Evolutionary conservation across 805 yeast genomes (phyloP).

Genomic region (Candida tammaniensis): DNA sequence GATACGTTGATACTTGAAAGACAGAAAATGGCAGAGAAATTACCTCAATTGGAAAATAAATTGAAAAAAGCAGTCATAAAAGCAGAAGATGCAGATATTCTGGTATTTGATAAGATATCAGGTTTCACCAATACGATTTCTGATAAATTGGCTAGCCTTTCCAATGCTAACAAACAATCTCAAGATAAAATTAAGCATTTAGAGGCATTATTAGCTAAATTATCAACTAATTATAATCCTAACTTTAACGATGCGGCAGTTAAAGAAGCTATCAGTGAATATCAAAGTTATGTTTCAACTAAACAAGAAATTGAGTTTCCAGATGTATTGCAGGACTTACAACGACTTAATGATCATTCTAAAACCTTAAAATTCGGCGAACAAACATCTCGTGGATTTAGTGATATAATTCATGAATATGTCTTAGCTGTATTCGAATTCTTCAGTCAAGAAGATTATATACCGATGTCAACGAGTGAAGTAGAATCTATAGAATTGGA

Average conservation of each 20-base stretch:
- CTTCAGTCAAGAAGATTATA: conserved; percentile 2
- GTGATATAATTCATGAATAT: conserved; percentile 25
- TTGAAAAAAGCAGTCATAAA: not conserved
- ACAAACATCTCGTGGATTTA: conserved; percentile 17
- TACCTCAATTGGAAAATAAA: conserved; percentile 2
- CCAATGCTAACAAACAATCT: conserved; percentile 3
- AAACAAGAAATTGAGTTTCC: conserved; percentile 14
- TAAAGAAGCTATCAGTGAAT: conserved; percentile 61
- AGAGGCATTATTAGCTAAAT: conserved; percentile 45
- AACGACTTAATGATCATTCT: conserved; percentile 7
- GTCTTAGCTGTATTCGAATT: conserved; percentile 10
- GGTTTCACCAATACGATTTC: conserved; percentile 2
- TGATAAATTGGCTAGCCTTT: not conserved
- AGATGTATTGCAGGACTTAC: conserved; percentile 3
- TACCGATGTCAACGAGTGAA: conserved; percentile 2
- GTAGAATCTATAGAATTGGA: conserved; percentile 1
- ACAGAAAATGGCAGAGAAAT: not conserved
- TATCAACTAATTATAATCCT: conserved; percentile 67
- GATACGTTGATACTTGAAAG: conserved; percentile 3
- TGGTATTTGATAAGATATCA: conserved; percentile 18
- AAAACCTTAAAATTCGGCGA: conserved; percentile 6
- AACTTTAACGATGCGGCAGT: conserved; percentile 88
- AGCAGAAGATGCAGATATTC: conserved; percentile 1
- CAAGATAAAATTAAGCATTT: conserved; percentile 29
- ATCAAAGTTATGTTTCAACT: conserved; percentile 47